Evolutionary conservation across 176 grass and related monocot species (phyloP).

Genomic region (Juncus effusus): DNA sequence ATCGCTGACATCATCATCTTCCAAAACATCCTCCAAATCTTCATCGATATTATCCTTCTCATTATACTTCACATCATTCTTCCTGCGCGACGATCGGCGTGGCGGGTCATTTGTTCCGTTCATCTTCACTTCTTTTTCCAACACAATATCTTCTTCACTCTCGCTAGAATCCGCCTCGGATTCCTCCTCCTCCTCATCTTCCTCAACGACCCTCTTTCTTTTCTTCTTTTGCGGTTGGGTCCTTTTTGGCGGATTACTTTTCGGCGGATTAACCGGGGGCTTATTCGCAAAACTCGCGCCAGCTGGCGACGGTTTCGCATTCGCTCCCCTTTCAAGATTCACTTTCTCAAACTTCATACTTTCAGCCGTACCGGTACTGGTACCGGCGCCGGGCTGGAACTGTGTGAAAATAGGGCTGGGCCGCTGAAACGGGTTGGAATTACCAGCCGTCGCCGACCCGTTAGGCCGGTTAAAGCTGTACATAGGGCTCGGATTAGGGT

Average conservation of each 20-base stretch:
- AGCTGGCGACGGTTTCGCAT: conserved; percentile 6
- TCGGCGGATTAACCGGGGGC: conserved; percentile 31
- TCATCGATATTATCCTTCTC: conserved; percentile 48
- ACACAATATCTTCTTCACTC: conserved; percentile 37
- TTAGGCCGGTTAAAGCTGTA: conserved; percentile 28
- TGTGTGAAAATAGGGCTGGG: conserved; percentile 25
- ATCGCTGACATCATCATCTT: conserved; percentile 13
- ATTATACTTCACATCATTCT: conserved; percentile 61
- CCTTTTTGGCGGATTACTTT: conserved; percentile 37
- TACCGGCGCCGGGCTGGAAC: conserved; percentile 35
- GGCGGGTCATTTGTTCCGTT: conserved; percentile 25
- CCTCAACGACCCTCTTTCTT: conserved; percentile 41
- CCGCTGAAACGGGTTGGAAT: conserved; percentile 24
- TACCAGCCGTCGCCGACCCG: conserved; percentile 14
- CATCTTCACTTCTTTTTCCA: conserved; percentile 25
- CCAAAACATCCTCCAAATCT: conserved; percentile 29
- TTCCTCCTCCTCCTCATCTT: conserved; percentile 49
- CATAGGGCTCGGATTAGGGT: conserved; percentile 31
- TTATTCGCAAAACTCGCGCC: conserved; percentile 8
- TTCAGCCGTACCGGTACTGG: conserved; percentile 18
- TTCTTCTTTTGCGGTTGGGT: conserved; percentile 42
- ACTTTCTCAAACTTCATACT: conserved; percentile 33
- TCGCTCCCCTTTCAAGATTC: conserved; percentile 25
- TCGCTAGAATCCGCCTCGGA: conserved; percentile 36
- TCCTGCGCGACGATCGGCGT: conserved; percentile 62